Percentiles rank a stretch among this genome's conserved stretches.
Conservation (phyloP, 2,329 filamentous ascomycete species). For the Fusarium concolor region DNA sequence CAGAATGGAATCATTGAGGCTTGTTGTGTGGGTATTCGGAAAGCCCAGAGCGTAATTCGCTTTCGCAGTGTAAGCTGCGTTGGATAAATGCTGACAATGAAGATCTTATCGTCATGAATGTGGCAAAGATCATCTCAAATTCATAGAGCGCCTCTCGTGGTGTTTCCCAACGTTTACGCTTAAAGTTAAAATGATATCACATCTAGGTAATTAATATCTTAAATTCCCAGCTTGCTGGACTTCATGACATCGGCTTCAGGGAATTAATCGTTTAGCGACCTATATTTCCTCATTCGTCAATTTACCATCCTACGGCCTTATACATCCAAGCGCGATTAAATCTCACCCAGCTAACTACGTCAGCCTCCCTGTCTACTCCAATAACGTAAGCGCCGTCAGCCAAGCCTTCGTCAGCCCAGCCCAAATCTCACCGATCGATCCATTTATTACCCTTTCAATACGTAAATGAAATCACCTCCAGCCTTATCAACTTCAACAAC, state of each 20-base stretch:
- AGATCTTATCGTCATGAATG: no score
- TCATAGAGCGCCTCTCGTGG: no score
- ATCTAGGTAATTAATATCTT: no score
- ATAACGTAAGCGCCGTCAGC: conserved; percentile 8
- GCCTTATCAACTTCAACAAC: neutral
- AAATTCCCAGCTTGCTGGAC: no score
- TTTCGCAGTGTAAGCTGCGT: neutral
- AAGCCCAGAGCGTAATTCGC: neutral
- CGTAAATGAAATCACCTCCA: neutral
- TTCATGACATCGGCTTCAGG: no score
- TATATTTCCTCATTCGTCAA: no score
- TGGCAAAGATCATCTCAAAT: no score
- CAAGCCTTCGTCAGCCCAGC: neutral
- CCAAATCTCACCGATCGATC: neutral
- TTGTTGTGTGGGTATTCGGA: neutral
- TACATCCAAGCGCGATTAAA: conserved; percentile 1
- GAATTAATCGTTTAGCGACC: no score
- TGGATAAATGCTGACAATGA: no score
- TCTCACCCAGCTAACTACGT: conserved; percentile 8
- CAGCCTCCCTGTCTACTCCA: neutral
- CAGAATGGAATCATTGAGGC: neutral
- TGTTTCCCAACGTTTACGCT: no score
- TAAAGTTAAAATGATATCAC: no score
- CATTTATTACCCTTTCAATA: neutral
- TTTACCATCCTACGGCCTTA: neutral